Evolutionary conservation across 208 protist genomes (phyloP).

Genomic region (Crithidia bombi): DNA sequence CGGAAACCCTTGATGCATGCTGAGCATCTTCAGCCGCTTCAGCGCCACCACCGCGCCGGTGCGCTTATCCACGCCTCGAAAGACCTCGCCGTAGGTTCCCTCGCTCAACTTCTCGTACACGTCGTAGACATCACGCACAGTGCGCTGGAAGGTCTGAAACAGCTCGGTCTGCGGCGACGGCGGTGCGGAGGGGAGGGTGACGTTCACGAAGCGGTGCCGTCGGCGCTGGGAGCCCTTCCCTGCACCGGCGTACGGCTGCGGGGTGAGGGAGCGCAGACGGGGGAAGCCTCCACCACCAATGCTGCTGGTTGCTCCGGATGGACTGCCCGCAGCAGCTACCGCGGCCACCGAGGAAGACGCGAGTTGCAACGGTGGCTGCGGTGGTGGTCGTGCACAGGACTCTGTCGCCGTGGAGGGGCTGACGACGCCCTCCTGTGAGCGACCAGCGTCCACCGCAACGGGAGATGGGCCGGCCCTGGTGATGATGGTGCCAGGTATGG

Average conservation of each 20-base stretch:
- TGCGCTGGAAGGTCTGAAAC: conserved; percentile 56
- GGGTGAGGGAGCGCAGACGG: conserved; percentile 44
- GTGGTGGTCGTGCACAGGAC: neutral
- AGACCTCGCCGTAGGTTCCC: conserved; percentile 97
- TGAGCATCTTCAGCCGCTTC: conserved; percentile 86
- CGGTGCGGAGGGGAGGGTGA: conserved; percentile 64
- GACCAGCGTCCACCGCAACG: too few relatives aligned
- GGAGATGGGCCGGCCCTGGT: too few relatives aligned
- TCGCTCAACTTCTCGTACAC: conserved; percentile 93
- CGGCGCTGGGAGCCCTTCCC: conserved; percentile 35
- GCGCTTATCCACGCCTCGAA: conserved; percentile 58
- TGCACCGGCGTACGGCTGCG: conserved; percentile 31
- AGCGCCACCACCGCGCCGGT: conserved; percentile 71
- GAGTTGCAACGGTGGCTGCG: neutral
- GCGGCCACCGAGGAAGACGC: neutral
- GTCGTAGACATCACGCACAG: conserved; percentile 70
- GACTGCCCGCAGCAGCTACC: neutral
- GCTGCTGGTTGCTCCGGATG: neutral
- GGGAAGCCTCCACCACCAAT: conserved; percentile 2
- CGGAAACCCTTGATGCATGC: conserved; percentile 86
- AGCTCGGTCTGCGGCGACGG: conserved; percentile 35
- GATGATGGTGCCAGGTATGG: too few relatives aligned
- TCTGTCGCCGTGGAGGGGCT: neutral
- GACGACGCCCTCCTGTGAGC: too few relatives aligned
- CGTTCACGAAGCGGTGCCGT: conserved; percentile 51